phyloP scores from a whole-genome alignment of 441 rosid species.

The Populus hybrid region DNA sequence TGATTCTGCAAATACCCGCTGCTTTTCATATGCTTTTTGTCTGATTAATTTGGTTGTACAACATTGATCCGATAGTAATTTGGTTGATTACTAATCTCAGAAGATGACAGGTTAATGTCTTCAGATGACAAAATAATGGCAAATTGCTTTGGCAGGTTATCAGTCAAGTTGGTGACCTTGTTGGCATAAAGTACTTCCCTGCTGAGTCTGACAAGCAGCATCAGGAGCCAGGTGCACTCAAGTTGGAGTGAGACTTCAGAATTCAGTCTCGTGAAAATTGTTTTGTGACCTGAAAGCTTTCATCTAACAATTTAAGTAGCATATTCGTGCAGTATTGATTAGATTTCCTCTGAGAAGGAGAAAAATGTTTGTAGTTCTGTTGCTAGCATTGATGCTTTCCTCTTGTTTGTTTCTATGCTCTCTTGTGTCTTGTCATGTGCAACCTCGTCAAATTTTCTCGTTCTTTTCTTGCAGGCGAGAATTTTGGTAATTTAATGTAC shows the following conservation, averaged over 20 bases:
- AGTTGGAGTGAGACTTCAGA: constrained; percentile 38
- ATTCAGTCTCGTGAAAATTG: neutral
- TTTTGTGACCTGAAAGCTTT: neutral
- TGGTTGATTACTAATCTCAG: neutral
- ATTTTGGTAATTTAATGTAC: constrained; percentile 1
- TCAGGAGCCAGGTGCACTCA: constrained; percentile 29
- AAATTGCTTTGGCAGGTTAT: constrained; percentile 45
- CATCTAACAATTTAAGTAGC: neutral
- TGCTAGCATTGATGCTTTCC: neutral
- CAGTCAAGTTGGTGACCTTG: constrained; percentile 67
- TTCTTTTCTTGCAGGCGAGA: neutral
- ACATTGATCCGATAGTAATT: neutral
- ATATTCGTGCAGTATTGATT: neutral
- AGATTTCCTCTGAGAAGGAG: neutral
- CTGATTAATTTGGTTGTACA: neutral
- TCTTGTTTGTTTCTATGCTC: neutral
- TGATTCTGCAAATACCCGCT: neutral
- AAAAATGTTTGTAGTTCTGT: neutral
- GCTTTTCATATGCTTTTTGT: neutral
- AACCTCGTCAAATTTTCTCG: neutral
- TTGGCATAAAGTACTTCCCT: constrained; percentile 83
- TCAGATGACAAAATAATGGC: neutral
- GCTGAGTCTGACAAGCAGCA: constrained; percentile 60
- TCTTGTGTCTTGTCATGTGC: neutral
- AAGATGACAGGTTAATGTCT: too few species aligned